Evolutionary conservation across 148 eudicot genomes (phyloP).

Genomic region (Diospyros kaki): DNA sequence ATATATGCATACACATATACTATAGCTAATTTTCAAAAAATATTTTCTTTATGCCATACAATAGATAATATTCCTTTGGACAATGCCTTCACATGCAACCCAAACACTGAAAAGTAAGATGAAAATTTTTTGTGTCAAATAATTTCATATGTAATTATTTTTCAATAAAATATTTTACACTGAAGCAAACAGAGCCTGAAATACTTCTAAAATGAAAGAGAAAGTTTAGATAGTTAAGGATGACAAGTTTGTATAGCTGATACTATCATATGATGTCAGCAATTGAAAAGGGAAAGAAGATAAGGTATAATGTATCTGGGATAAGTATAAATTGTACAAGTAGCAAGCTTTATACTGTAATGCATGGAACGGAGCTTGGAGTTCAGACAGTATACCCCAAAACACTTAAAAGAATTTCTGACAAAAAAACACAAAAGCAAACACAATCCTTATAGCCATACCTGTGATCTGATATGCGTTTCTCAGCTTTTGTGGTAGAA

Average conservation of each 20-base stretch:
- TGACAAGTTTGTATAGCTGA: background rate
- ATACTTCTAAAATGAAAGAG: background rate
- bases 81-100: no score
- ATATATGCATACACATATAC: no score
- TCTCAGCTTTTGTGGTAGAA: conserved; percentile 80
- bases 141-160: no score
- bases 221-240: background rate
- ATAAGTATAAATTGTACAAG: conserved; percentile 3
- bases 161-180: no score
- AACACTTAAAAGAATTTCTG: no score
- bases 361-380: background rate
- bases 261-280: background rate
- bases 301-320: background rate
- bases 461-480: conserved; percentile 85
- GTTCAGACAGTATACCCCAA: background rate
- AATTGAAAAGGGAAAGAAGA: background rate
- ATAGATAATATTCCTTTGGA: no score
- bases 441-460: conserved; percentile 19
- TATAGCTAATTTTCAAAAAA: no score
- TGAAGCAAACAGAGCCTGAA: no score
- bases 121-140: no score
- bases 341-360: background rate
- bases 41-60: no score
- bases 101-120: no score
- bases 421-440: background rate